These are phyloP conservation scores for Hygrocybe punicea DNA, from an alignment of 768 basidiomycete genomes.

Conservation along the genomic window DNA sequence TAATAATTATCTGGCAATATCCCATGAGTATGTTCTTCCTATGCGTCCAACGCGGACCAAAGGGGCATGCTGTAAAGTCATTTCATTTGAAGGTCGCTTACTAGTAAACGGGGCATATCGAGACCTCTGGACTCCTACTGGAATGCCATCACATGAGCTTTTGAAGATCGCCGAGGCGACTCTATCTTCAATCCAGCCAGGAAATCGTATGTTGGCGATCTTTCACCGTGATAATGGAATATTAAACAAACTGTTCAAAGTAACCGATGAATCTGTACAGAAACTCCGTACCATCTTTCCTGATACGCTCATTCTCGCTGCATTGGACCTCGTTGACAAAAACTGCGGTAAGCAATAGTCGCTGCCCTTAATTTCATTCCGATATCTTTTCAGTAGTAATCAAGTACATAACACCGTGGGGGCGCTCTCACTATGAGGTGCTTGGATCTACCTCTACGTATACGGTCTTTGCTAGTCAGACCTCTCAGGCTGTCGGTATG, in stretches of 20 bases:
- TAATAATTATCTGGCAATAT: too few relatives aligned
- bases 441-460: constrained; percentile 60
- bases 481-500: constrained; percentile 27
- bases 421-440: constrained; percentile 61
- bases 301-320: constrained; percentile 60
- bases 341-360: constrained; percentile 49
- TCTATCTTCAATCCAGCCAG: constrained; percentile 5
- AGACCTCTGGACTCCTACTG: neutral
- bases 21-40: too few relatives aligned
- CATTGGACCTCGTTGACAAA: constrained; percentile 74
- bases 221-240: too few relatives aligned
- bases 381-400: constrained; percentile 52
- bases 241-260: too few relatives aligned
- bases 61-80: too few relatives aligned
- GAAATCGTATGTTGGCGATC: neutral
- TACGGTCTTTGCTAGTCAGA: constrained; percentile 44
- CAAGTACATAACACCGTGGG: constrained; percentile 56
- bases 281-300: constrained; percentile 58
- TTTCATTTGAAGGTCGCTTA: too few relatives aligned
- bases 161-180: neutral
- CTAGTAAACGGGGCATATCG: too few relatives aligned
- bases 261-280: constrained; percentile 52
- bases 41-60: too few relatives aligned
- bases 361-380: neutral
- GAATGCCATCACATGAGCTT: constrained; percentile 2